Evolutionary conservation across 1,284 basidiomycete genomes (phyloP).

Genomic region (Baeospora myosura): DNA sequence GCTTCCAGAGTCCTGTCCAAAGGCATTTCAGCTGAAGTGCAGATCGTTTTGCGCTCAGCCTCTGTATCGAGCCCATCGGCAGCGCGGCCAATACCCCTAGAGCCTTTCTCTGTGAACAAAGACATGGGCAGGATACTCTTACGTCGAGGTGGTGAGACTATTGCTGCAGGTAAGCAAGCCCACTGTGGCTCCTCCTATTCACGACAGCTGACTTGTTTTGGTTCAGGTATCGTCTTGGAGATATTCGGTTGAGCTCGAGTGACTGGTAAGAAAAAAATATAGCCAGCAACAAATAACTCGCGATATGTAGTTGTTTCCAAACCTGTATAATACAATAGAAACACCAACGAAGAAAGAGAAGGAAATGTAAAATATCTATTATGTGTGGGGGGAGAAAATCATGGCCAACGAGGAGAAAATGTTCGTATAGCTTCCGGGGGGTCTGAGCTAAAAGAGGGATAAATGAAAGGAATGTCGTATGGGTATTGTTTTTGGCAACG

Average conservation of each 20-base stretch:
- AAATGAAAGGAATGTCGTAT: no score
- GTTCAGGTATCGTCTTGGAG: conserved; percentile 37
- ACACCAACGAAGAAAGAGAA: no score
- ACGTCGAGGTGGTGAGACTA: conserved; percentile 86
- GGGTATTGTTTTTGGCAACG: no score
- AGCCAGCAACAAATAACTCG: no score
- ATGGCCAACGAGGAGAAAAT: no score
- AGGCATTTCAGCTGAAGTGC: conserved; percentile 77
- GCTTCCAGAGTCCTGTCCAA: conserved; percentile 71
- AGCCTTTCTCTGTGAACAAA: conserved; percentile 86
- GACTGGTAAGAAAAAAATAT: no score
- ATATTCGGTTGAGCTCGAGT: conserved; percentile 23
- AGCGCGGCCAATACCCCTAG: conserved; percentile 69
- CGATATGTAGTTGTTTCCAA: no score
- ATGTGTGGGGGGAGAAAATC: no score
- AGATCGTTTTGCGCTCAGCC: conserved; percentile 65
- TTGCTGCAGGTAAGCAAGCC: conserved; percentile 71
- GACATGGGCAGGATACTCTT: conserved; percentile 93
- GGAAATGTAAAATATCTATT: no score
- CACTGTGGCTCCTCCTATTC: not conserved
- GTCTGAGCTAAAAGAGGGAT: no score
- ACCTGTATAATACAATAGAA: no score
- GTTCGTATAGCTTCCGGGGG: no score
- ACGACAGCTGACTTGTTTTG: not conserved
- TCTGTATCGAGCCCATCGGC: conserved; percentile 41